Percentiles rank a stretch among this genome's conserved stretches.
Evolutionary conservation across 2,329 filamentous ascomycete genomes (phyloP).

Genomic region (Aureobasidium sp.): DNA sequence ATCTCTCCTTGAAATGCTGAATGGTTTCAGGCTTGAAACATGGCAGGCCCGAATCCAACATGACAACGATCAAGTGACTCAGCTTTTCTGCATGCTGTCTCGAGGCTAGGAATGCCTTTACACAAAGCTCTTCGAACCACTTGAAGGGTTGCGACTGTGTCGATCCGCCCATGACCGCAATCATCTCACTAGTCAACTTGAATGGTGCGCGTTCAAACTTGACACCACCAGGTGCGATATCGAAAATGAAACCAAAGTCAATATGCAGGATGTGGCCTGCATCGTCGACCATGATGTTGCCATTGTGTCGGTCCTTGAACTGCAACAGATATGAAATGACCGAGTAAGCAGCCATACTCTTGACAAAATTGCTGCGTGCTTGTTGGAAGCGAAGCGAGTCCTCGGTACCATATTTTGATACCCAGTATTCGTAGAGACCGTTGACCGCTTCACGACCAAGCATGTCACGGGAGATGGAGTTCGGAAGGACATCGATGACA

Average conservation of each 20-base stretch:
- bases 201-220: conserved; percentile 97
- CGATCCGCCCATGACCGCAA: conserved; percentile 91
- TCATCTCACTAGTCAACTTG: conserved; percentile 95
- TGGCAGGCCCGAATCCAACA: conserved; percentile 92
- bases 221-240: conserved; percentile 93
- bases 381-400: conserved; percentile 92
- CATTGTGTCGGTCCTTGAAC: conserved; percentile 99
- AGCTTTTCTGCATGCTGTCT: conserved; percentile 84
- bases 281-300: conserved; percentile 99
- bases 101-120: conserved; percentile 88
- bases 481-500: conserved; percentile 95
- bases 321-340: conserved; percentile 94
- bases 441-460: conserved; percentile 96
- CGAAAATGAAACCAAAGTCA: conserved; percentile 99
- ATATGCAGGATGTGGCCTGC: conserved; percentile 96
- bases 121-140: conserved; percentile 92
- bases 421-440: conserved; percentile 95
- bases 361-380: conserved; percentile 94
- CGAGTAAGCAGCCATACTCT: conserved; percentile 97
- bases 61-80: conserved; percentile 79
- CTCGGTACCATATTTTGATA: conserved; percentile 94
- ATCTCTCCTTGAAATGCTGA: conserved; percentile 82
- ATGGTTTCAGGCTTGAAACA: conserved; percentile 98
- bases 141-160: conserved; percentile 80
- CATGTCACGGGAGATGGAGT: conserved; percentile 98